Conservation (phyloP, 1,284 basidiomycete species). For the Amanita bisporigera region DNA sequence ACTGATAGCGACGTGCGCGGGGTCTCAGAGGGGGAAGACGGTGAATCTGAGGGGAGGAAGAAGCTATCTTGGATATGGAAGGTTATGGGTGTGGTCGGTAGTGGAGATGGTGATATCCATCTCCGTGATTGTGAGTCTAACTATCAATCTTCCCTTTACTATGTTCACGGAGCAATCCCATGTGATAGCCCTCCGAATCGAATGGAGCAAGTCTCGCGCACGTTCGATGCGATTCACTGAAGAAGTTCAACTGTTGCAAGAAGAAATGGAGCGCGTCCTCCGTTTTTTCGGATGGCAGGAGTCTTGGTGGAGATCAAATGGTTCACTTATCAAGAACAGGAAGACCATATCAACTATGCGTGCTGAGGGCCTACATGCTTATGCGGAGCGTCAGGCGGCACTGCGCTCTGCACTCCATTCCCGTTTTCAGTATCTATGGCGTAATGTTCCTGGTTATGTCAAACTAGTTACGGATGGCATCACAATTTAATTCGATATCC, state of each 20-base stretch:
- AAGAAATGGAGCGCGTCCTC: not conserved
- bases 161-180: no score
- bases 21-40: not conserved
- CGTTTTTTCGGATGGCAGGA: not conserved
- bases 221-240: not conserved
- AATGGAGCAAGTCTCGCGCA: not conserved
- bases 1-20: not conserved
- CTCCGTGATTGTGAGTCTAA: not conserved
- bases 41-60: conserved; percentile 6
- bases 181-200: not conserved
- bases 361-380: not conserved
- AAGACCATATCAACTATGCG: not conserved
- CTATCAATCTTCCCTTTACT: no score
- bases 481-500: no score
- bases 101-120: not conserved
- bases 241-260: conserved; percentile 5
- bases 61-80: conserved; percentile 13
- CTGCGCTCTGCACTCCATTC: not conserved
- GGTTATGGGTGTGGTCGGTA: not conserved
- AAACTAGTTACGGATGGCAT: not conserved
- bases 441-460: not conserved
- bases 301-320: not conserved
- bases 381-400: not conserved
- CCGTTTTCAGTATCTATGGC: not conserved
- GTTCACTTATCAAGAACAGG: not conserved